Conservation (phyloP, 1,139 yeast genomes). For the Saccharomyces uvarum region DNA sequence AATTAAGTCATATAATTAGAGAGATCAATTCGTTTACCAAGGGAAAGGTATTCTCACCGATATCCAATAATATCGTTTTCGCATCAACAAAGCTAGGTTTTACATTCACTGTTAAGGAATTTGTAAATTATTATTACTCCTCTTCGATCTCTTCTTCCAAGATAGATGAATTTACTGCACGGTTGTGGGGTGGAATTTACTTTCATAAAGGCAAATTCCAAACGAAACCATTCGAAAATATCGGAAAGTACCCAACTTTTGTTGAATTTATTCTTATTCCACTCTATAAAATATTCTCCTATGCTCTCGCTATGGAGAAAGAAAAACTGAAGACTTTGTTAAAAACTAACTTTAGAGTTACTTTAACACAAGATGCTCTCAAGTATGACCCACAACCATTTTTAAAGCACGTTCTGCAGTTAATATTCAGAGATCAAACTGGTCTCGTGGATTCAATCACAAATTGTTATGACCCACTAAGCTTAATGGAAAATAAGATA, state of each 20-base stretch:
- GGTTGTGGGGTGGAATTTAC: constrained; percentile 74
- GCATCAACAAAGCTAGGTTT: constrained; percentile 58
- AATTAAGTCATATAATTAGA: constrained; percentile 55
- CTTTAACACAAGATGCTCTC: constrained; percentile 36
- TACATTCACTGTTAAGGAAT: constrained; percentile 59
- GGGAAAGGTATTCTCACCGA: constrained; percentile 48
- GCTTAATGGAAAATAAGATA: not conserved
- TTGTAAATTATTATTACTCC: constrained; percentile 47
- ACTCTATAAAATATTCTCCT: constrained; percentile 64
- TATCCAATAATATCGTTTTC: constrained; percentile 58
- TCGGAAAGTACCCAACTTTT: constrained; percentile 41
- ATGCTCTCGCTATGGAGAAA: constrained; percentile 50
- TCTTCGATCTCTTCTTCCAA: constrained; percentile 33
- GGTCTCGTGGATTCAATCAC: constrained; percentile 45
- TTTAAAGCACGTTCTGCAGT: constrained; percentile 45
- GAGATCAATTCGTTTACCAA: constrained; percentile 49
- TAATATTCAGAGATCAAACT: constrained; percentile 46
- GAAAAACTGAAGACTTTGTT: constrained; percentile 39
- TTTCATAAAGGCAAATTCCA: constrained; percentile 45
- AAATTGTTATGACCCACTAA: constrained; percentile 4
- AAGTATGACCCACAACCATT: constrained; percentile 52
- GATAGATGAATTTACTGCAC: constrained; percentile 39
- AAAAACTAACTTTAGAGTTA: constrained; percentile 41
- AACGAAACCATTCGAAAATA: constrained; percentile 22
- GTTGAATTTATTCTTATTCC: constrained; percentile 69